Evolutionary conservation across 2,329 filamentous ascomycete species (phyloP), one percentile per base, ranked within the genome.

Genomic region (Aspergillus novoparasiticus): DNA sequence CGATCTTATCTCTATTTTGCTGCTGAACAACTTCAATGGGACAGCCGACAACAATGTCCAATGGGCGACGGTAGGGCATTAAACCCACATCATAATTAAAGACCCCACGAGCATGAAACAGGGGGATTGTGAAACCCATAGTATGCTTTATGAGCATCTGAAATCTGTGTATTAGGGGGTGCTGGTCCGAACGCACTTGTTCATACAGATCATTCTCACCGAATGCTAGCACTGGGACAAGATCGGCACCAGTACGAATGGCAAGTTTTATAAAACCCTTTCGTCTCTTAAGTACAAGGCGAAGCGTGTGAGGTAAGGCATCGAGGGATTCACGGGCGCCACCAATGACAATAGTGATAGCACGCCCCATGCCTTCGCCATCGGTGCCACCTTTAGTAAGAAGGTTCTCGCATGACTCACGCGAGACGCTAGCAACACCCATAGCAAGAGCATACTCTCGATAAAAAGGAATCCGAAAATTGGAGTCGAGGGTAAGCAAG

Each of bases 11-110:
- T 41, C 76, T 72, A 23, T 84, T 80, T 65, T 85, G 81, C 57
- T 84, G 78, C 72, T 85, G 84, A 57, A 86, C 80, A 6, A 97
- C 90, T 66, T 84, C 82, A 65, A 97, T 93, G 0, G 94, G 93
- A 58, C 86, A 85, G 4, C 94, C 94, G 16, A 97, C 91, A 14
- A 99, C 94, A 55, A 97, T 87, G 74, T 98, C 95, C 63, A 99
- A 82, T 12, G 93, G 90, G 57, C 89, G 85, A 14, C 95, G 88
- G 77, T 97, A 98, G 0, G 95, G 95, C 92, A 98, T 93, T 71
- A 98, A 82, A 4, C 95, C 95, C 16, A 97, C 92, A 76, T 99
- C 95, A 75, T 99, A 98, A 78, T 99, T 99, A 81, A 98, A 97
- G 46, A 98, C 89, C 14, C 94, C 94, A 30, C 94, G 83, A 3